phyloP scores from a whole-genome alignment of 1,139 yeast genomes.

The Ogataea hybrid region DNA sequence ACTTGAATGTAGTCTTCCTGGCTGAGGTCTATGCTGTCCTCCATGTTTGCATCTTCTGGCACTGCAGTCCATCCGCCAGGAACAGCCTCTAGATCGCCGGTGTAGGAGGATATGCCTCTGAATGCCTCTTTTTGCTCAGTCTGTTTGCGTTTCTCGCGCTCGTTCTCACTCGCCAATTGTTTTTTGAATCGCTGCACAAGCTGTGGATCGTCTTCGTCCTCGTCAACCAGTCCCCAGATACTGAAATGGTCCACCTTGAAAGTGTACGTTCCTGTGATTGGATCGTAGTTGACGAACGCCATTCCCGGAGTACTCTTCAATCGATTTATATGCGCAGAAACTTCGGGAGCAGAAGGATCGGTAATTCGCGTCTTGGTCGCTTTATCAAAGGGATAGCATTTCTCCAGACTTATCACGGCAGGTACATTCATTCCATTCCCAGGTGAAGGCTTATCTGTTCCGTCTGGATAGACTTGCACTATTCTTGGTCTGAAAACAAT shows the following conservation, averaged over 20 bases:
- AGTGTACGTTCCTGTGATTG: slow-evolving; percentile 72
- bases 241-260: slow-evolving; percentile 90
- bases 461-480: slow-evolving; percentile 68
- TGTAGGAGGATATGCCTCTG: slow-evolving; percentile 21
- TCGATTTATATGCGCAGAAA: slow-evolving; percentile 47
- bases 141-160: slow-evolving; percentile 20
- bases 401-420: slow-evolving; percentile 76
- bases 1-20: slow-evolving; percentile 9
- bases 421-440: slow-evolving; percentile 84
- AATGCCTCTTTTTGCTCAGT: slow-evolving; percentile 23
- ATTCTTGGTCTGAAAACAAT: slow-evolving; percentile 56
- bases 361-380: slow-evolving; percentile 35
- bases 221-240: slow-evolving; percentile 85
- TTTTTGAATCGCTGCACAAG: slow-evolving; percentile 33
- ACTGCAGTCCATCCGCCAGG: slow-evolving; percentile 14
- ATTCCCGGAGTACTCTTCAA: slow-evolving; percentile 60
- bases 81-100: slow-evolving; percentile 4
- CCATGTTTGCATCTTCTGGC: slow-evolving; percentile 2
- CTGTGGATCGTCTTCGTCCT: slow-evolving; percentile 48
- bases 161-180: slow-evolving; percentile 35
- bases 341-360: slow-evolving; percentile 41
- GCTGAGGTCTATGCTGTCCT: slow-evolving; percentile 3
- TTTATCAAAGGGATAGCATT: slow-evolving; percentile 50
- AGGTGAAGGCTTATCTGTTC: slow-evolving; percentile 50
- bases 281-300: slow-evolving; percentile 78